phyloP scores from a whole-genome alignment of 495 filamentous ascomycete genomes.

The Oidiodendron maius region DNA sequence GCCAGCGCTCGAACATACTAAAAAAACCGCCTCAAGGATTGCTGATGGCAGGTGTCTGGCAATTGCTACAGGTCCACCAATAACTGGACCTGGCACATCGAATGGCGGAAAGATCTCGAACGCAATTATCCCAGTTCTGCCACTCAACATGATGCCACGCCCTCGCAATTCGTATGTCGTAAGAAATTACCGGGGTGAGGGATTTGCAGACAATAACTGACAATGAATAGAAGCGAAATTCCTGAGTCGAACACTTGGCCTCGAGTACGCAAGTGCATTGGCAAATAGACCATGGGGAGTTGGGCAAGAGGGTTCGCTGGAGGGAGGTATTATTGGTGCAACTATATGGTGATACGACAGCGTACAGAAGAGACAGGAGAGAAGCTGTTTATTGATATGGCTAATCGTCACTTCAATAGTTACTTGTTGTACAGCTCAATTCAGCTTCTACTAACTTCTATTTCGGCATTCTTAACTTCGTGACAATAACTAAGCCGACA shows the following conservation, averaged over 20 bases:
- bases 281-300: neutral
- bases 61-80: neutral
- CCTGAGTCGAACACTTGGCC: neutral
- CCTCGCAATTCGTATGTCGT: constrained; percentile 1
- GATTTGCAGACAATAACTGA: neutral
- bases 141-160: constrained; percentile 4
- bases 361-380: too few relatives aligned
- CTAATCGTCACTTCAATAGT: too few relatives aligned
- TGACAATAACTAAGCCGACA: too few relatives aligned
- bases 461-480: too few relatives aligned
- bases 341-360: too few relatives aligned
- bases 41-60: constrained; percentile 14
- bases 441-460: too few relatives aligned
- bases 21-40: constrained; percentile 1
- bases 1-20: constrained; percentile 8
- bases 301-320: too few relatives aligned
- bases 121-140: constrained; percentile 10
- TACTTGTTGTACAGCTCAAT: too few relatives aligned
- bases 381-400: too few relatives aligned
- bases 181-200: neutral
- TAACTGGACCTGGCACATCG: neutral
- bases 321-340: too few relatives aligned
- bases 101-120: neutral
- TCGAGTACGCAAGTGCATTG: neutral
- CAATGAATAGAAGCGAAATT: neutral